Evolutionary conservation across 2,329 filamentous ascomycete species (phyloP).

Genomic region (Ophiostoma australiae): DNA sequence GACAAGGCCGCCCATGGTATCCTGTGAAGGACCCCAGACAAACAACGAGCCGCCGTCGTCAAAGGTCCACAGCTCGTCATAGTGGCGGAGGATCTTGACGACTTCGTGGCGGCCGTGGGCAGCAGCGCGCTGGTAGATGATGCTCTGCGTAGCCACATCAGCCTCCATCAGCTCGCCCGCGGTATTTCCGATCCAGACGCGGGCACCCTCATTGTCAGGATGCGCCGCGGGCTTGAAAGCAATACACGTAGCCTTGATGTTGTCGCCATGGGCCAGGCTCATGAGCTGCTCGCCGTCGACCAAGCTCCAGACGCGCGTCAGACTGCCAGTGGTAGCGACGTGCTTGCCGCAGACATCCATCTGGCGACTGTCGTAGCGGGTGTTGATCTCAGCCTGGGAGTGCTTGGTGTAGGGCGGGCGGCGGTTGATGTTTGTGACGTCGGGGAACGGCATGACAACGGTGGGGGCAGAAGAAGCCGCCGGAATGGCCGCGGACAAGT

Average conservation of each 20-base stretch:
- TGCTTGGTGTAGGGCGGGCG: slow-evolving; percentile 70
- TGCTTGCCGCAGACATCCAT: slow-evolving; percentile 85
- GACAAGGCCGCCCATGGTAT: slow-evolving; percentile 41
- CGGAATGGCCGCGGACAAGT: not conserved
- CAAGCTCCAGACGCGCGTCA: slow-evolving; percentile 85
- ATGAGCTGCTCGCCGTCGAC: slow-evolving; percentile 74
- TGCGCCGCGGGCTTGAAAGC: slow-evolving; percentile 78
- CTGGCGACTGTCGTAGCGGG: slow-evolving; percentile 79
- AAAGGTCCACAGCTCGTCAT: slow-evolving; percentile 87
- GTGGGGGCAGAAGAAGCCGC: not conserved
- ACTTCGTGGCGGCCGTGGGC: slow-evolving; percentile 77
- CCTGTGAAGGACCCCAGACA: slow-evolving; percentile 74
- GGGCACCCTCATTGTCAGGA: slow-evolving; percentile 72
- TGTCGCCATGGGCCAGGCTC: slow-evolving; percentile 79
- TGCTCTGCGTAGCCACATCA: slow-evolving; percentile 68
- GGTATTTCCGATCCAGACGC: slow-evolving; percentile 86
- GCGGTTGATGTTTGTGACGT: slow-evolving; percentile 77
- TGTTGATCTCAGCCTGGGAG: slow-evolving; percentile 69
- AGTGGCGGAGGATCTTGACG: slow-evolving; percentile 77
- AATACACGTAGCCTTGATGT: slow-evolving; percentile 72
- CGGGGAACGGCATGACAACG: slow-evolving; percentile 55
- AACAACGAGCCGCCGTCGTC: slow-evolving; percentile 84
- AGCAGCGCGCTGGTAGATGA: slow-evolving; percentile 62
- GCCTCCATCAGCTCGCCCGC: slow-evolving; percentile 84
- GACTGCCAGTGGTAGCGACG: slow-evolving; percentile 78